Percentiles rank a stretch among this genome's conserved stretches.
Conservation (phyloP, 2,329 filamentous ascomycete genomes). For the Alternaria sp. region DNA sequence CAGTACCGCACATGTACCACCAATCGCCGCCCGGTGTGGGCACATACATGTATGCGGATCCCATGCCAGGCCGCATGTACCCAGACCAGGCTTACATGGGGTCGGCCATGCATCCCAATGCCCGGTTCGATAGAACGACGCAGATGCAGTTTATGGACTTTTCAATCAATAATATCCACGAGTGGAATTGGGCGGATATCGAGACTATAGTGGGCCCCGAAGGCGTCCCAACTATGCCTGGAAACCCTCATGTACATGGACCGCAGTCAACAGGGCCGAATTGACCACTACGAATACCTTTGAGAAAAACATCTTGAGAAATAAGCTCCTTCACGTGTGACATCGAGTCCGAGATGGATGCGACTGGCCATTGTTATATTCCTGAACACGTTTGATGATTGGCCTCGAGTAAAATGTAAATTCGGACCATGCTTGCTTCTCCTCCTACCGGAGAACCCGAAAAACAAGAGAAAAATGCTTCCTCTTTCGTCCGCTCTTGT, state of each 20-base stretch:
- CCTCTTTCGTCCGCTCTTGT: neutral
- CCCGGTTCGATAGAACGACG: slow-evolving; percentile 39
- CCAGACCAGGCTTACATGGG: slow-evolving; percentile 30
- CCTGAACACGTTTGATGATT: neutral
- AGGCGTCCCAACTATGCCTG: slow-evolving; percentile 22
- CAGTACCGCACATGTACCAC: slow-evolving; percentile 31
- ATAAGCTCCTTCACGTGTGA: neutral
- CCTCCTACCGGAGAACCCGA: neutral
- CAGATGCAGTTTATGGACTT: slow-evolving; percentile 51
- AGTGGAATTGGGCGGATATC: slow-evolving; percentile 50
- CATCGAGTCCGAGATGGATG: slow-evolving; percentile 6
- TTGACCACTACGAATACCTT: neutral
- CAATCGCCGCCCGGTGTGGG: slow-evolving; percentile 39
- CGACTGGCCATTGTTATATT: neutral
- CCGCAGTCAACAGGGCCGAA: slow-evolving; percentile 15
- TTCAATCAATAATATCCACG: slow-evolving; percentile 47
- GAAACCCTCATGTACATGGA: slow-evolving; percentile 17
- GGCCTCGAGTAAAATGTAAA: neutral
- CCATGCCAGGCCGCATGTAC: slow-evolving; percentile 34
- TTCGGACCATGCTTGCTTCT: slow-evolving; percentile 1
- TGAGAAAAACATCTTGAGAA: neutral
- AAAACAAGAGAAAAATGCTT: neutral
- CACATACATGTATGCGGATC: slow-evolving; percentile 44
- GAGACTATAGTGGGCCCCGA: slow-evolving; percentile 40
- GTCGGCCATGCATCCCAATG: slow-evolving; percentile 24